Evolutionary conservation across 2,329 filamentous ascomycete species (phyloP).

Genomic region (Rutstroemia sp.): DNA sequence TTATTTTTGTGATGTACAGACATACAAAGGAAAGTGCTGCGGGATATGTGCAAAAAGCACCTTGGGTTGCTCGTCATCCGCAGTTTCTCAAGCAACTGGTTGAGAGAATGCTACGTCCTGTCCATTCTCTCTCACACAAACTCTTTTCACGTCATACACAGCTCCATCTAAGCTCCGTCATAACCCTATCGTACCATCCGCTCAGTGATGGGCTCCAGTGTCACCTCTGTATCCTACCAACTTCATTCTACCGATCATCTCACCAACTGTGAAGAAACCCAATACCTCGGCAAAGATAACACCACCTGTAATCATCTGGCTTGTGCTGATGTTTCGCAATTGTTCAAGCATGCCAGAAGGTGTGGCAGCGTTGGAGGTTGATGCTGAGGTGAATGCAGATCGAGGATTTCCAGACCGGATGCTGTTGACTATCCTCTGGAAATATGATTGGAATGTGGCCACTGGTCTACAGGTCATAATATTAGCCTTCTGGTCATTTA

Average conservation of each 20-base stretch:
- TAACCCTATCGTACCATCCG: not conserved
- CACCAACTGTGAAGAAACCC: slow-evolving; percentile 95
- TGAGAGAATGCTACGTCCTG: slow-evolving; percentile 9
- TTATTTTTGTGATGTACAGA: slow-evolving; percentile 24
- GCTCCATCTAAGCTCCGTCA: not conserved
- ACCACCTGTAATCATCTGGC: slow-evolving; percentile 64
- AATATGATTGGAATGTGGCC: slow-evolving; percentile 79
- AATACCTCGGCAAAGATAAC: slow-evolving; percentile 80
- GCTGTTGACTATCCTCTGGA: slow-evolving; percentile 65
- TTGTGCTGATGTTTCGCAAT: slow-evolving; percentile 61
- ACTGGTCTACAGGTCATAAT: slow-evolving; percentile 49
- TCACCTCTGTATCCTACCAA: slow-evolving; percentile 84
- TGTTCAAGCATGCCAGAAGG: slow-evolving; percentile 48
- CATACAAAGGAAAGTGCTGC: slow-evolving; percentile 18
- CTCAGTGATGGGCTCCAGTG: slow-evolving; percentile 48
- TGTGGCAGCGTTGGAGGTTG: slow-evolving; percentile 38
- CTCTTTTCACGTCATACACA: not conserved
- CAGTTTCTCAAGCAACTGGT: slow-evolving; percentile 6
- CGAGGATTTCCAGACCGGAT: slow-evolving; percentile 55
- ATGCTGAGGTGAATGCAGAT: slow-evolving; percentile 43
- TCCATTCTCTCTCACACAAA: not conserved
- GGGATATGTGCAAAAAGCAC: slow-evolving; percentile 16
- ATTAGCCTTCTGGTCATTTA: slow-evolving; percentile 4
- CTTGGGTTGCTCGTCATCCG: slow-evolving; percentile 5
- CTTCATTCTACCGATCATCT: slow-evolving; percentile 96